phyloP scores from a whole-genome alignment of 2,329 filamentous ascomycete genomes.

The Thielaviopsis cerberus region DNA sequence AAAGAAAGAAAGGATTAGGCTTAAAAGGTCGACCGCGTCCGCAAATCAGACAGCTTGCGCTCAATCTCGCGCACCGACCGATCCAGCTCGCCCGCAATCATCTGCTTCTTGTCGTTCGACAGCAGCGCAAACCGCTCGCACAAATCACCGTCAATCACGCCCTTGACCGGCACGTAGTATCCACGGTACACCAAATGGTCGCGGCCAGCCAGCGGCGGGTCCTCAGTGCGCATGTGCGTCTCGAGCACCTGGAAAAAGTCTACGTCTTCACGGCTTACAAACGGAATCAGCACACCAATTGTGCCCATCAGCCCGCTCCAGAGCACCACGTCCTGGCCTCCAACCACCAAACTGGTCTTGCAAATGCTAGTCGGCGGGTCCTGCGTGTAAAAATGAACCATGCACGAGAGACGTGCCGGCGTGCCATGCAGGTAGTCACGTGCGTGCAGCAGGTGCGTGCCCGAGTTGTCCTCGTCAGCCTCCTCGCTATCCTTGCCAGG shows the following conservation, averaged over 20 bases:
- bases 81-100: conserved; percentile 85
- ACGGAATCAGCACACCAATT: conserved; percentile 81
- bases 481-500: conserved; percentile 72
- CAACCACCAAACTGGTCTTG: conserved; percentile 76
- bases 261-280: conserved; percentile 76
- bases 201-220: conserved; percentile 71
- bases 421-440: conserved; percentile 79
- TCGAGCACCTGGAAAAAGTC: conserved; percentile 96
- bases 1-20: conserved; percentile 21
- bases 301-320: conserved; percentile 94
- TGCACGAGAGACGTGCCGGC: conserved; percentile 63
- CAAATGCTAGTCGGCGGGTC: conserved; percentile 82
- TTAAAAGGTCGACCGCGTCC: conserved; percentile 41
- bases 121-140: conserved; percentile 81
- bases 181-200: conserved; percentile 91
- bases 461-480: conserved; percentile 76
- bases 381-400: conserved; percentile 77
- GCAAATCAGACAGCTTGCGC: conserved; percentile 67
- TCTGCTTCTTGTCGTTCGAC: conserved; percentile 74
- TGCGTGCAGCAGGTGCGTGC: conserved; percentile 78
- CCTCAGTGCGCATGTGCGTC: conserved; percentile 68
- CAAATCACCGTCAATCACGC: conserved; percentile 87
- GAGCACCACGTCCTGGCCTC: conserved; percentile 75
- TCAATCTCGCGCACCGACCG: conserved; percentile 84
- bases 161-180: conserved; percentile 93